Conservation (phyloP, 1,139 yeast genomes). For the Kazachstania sp. region DNA sequence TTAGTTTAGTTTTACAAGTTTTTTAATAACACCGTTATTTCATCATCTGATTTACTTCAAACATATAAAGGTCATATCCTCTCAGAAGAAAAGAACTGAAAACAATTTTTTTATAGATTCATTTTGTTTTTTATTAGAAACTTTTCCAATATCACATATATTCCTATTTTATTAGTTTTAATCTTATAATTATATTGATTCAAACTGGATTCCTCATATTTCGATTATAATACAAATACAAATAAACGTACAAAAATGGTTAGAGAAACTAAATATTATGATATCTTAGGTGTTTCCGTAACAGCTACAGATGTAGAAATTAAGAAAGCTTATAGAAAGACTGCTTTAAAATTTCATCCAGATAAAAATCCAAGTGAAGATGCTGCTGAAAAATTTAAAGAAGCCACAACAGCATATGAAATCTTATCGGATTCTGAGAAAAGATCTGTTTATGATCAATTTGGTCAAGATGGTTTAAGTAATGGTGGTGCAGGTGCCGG, state of each 20-base stretch:
- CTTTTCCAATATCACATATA: not conserved
- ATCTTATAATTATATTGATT: not conserved
- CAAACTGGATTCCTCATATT: not conserved
- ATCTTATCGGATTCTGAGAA: slow-evolving; percentile 77
- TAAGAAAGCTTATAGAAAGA: slow-evolving; percentile 90
- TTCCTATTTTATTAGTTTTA: not conserved
- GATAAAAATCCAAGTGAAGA: slow-evolving; percentile 86
- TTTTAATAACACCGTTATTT: not conserved
- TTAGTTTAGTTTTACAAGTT: not conserved
- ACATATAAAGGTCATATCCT: not conserved
- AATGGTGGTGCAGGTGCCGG: slow-evolving; percentile 58
- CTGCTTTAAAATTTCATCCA: slow-evolving; percentile 91
- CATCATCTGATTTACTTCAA: not conserved
- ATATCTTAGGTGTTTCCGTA: slow-evolving; percentile 70
- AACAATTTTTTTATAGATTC: not conserved
- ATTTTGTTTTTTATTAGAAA: not conserved
- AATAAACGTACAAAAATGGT: slow-evolving; percentile 48
- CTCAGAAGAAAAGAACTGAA: not conserved
- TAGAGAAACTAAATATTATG: slow-evolving; percentile 83
- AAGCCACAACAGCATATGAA: slow-evolving; percentile 85
- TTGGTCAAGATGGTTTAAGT: slow-evolving; percentile 86
- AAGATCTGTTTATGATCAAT: slow-evolving; percentile 80
- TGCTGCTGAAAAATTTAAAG: slow-evolving; percentile 95
- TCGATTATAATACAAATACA: not conserved
- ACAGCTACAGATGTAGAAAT: slow-evolving; percentile 75